A percentile compares a stretch with the other conserved stretches of the same genome.
These are phyloP conservation scores for Chaetomium cochliodes DNA, from an alignment of 495 filamentous ascomycete species.

Conservation along the genomic window DNA sequence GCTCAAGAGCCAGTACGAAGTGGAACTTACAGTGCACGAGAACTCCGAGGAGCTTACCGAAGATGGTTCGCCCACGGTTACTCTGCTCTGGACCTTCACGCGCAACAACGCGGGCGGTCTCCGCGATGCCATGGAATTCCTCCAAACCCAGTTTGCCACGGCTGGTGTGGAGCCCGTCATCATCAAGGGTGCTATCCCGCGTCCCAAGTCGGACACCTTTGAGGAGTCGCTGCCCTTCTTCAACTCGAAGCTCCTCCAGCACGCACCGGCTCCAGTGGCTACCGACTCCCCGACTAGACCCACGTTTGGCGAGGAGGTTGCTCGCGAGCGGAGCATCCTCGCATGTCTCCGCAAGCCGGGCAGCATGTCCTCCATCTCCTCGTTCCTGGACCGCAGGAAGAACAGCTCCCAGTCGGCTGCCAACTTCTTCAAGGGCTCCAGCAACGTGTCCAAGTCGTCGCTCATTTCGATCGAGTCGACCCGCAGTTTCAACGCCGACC, in stretches of 20 bases:
- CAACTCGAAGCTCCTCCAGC: slow-evolving; percentile 91
- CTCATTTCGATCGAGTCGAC: slow-evolving; percentile 91
- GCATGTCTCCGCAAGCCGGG: slow-evolving; percentile 83
- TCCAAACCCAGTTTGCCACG: slow-evolving; percentile 76
- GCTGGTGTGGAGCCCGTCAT: slow-evolving; percentile 80
- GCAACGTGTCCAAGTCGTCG: slow-evolving; percentile 91
- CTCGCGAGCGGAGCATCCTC: slow-evolving; percentile 75
- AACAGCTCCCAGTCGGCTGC: slow-evolving; percentile 80
- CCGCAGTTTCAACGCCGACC: slow-evolving; percentile 78
- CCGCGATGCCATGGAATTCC: slow-evolving; percentile 93
- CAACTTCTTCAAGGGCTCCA: slow-evolving; percentile 87
- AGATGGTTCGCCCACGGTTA: slow-evolving; percentile 53
- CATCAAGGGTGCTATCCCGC: slow-evolving; percentile 88
- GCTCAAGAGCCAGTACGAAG: slow-evolving; percentile 85
- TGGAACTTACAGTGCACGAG: slow-evolving; percentile 70
- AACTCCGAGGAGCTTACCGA: slow-evolving; percentile 53
- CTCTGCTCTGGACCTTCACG: slow-evolving; percentile 69
- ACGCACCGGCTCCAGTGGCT: slow-evolving; percentile 71
- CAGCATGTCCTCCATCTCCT: slow-evolving; percentile 88
- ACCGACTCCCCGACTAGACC: slow-evolving; percentile 82
- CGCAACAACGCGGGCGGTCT: slow-evolving; percentile 95
- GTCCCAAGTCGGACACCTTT: slow-evolving; percentile 97
- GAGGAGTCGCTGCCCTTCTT: slow-evolving; percentile 96
- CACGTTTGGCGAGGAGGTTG: slow-evolving; percentile 72
- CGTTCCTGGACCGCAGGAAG: slow-evolving; percentile 87